Conservation (phyloP, 805 yeast genomes). For the Kuraishia borneana region DNA sequence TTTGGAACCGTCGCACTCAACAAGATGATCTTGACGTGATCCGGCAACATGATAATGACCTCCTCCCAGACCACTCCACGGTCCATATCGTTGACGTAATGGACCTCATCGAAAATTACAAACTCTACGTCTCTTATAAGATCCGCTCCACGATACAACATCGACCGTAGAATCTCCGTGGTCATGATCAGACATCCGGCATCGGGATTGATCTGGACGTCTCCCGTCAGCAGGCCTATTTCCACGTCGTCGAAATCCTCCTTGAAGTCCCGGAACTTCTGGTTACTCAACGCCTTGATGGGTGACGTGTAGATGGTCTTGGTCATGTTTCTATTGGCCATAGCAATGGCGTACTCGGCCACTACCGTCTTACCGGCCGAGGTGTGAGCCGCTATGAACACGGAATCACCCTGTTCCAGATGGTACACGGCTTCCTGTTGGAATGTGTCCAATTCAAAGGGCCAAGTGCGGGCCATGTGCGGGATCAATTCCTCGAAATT, state of each 20-base stretch:
- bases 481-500: slow-evolving; percentile 87
- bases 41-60: slow-evolving; percentile 95
- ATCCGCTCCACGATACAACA: slow-evolving; percentile 96
- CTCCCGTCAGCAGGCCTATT: slow-evolving; percentile 94
- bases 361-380: slow-evolving; percentile 98
- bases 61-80: slow-evolving; percentile 99
- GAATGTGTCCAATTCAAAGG: slow-evolving; percentile 87
- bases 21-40: slow-evolving; percentile 84
- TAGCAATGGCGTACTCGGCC: slow-evolving; percentile 96
- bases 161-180: slow-evolving; percentile 87
- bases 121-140: slow-evolving; percentile 93
- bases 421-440: slow-evolving; percentile 97
- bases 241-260: slow-evolving; percentile 71
- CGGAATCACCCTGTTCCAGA: slow-evolving; percentile 95
- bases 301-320: slow-evolving; percentile 96
- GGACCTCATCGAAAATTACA: slow-evolving; percentile 92
- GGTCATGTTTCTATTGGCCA: slow-evolving; percentile 94
- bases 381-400: slow-evolving; percentile 97
- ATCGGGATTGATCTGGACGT: slow-evolving; percentile 94
- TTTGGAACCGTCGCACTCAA: slow-evolving; percentile 98
- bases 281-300: slow-evolving; percentile 82
- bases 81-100: slow-evolving; percentile 92
- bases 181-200: slow-evolving; percentile 97
- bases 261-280: slow-evolving; percentile 80
- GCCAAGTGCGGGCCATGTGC: slow-evolving; percentile 88